Evolutionary conservation across 2,329 filamentous ascomycete species (phyloP).

Genomic region (Tolypocladium nubicola): DNA sequence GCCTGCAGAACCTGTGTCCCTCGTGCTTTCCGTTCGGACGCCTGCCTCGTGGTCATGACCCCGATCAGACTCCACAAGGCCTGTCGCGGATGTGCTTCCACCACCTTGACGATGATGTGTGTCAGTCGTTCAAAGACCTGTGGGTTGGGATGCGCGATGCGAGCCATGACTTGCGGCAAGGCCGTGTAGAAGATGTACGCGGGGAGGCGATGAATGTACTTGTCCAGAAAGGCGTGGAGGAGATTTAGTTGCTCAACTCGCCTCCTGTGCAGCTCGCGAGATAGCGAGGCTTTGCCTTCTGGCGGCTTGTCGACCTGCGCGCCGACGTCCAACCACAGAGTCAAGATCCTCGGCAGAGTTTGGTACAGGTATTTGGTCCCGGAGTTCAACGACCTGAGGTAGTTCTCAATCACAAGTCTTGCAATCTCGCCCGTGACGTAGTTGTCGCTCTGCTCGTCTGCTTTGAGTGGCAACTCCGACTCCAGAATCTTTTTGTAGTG

Average conservation of each 20-base stretch:
- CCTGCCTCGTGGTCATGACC: constrained; percentile 69
- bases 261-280: constrained; percentile 39
- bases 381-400: constrained; percentile 73
- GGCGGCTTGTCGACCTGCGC: constrained; percentile 57
- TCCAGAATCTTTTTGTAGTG: constrained; percentile 96
- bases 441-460: constrained; percentile 65
- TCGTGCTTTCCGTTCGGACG: constrained; percentile 49
- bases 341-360: constrained; percentile 82
- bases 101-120: constrained; percentile 76
- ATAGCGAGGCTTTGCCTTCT: constrained; percentile 42
- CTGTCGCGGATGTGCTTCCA: constrained; percentile 78
- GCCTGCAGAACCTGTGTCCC: constrained; percentile 41
- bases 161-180: constrained; percentile 87
- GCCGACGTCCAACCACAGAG: constrained; percentile 88
- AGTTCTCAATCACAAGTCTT: constrained; percentile 88
- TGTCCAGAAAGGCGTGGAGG: constrained; percentile 66
- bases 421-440: constrained; percentile 74
- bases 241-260: constrained; percentile 56
- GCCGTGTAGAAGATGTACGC: constrained; percentile 73
- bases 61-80: constrained; percentile 85
- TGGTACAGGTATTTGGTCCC: constrained; percentile 96
- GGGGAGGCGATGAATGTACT: constrained; percentile 63
- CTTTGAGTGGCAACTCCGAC: constrained; percentile 68
- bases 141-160: constrained; percentile 76
- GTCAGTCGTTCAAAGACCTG: constrained; percentile 69